phyloP scores from a whole-genome alignment of 768 basidiomycete species.

The Pleurotus tuber-regium region DNA sequence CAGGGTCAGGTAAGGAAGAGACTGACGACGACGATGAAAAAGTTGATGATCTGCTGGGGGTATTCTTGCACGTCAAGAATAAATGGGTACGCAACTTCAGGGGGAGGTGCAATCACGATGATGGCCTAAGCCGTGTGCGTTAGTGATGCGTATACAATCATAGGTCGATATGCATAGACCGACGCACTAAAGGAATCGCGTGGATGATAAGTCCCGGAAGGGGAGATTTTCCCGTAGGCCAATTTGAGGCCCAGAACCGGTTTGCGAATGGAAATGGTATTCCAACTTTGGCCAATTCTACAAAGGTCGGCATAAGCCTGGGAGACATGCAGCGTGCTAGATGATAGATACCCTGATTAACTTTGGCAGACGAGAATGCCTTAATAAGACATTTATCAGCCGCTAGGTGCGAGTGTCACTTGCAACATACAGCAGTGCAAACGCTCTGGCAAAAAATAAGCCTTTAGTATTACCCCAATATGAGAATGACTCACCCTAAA shows the following conservation, averaged over 20 bases:
- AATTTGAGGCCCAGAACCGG: slow-evolving; percentile 60
- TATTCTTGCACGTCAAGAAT: slow-evolving; percentile 57
- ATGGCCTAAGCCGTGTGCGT: slow-evolving; percentile 23
- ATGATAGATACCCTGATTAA: slow-evolving; percentile 43
- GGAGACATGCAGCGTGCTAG: not conserved
- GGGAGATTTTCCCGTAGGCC: slow-evolving; percentile 57
- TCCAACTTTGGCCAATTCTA: slow-evolving; percentile 62
- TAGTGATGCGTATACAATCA: no score
- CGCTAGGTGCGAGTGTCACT: not conserved
- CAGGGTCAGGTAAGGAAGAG: not conserved
- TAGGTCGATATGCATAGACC: not conserved
- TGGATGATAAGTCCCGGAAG: slow-evolving; percentile 55
- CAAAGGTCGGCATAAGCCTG: not conserved
- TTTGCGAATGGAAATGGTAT: slow-evolving; percentile 58
- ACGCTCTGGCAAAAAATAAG: slow-evolving; percentile 16
- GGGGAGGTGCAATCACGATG: slow-evolving; percentile 53
- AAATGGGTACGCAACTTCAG: slow-evolving; percentile 54
- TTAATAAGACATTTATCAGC: slow-evolving; percentile 14
- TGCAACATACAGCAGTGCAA: slow-evolving; percentile 21
- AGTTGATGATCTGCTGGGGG: slow-evolving; percentile 52
- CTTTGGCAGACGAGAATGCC: slow-evolving; percentile 49
- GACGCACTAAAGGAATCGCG: slow-evolving; percentile 45
- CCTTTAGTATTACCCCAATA: no score
- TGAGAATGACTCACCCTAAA: no score
- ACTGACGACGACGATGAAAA: slow-evolving; percentile 54